Conservation (phyloP, 306 rosid genomes). For the Betula pendula region DNA sequence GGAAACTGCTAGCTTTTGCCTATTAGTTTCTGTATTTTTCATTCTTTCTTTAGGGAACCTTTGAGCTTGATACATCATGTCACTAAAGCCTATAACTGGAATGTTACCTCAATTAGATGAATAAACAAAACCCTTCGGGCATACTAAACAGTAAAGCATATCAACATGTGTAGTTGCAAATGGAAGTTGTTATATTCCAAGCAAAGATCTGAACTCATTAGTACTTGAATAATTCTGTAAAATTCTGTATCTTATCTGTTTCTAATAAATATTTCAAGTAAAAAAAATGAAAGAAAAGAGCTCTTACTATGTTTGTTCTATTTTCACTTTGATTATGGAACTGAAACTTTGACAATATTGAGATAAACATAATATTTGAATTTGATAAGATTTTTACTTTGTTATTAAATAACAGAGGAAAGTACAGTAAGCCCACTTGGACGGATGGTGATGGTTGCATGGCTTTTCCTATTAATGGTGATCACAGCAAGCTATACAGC, state of each 20-base stretch:
- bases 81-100: neutral
- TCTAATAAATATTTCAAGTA: neutral
- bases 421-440: slow-evolving; percentile 68
- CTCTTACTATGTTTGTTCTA: slow-evolving; percentile 13
- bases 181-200: neutral
- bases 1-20: slow-evolving; percentile 35
- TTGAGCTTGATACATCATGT: neutral
- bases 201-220: slow-evolving; percentile 1
- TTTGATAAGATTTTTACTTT: slow-evolving; percentile 27
- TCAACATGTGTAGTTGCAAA: neutral
- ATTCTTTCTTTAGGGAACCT: slow-evolving; percentile 2
- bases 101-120: neutral
- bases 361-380: slow-evolving; percentile 18
- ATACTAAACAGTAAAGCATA: neutral
- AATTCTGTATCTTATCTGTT: neutral
- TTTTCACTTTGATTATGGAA: slow-evolving; percentile 14
- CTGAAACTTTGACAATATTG: slow-evolving; percentile 15
- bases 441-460: slow-evolving; percentile 90
- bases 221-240: neutral
- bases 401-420: slow-evolving; percentile 70
- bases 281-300: slow-evolving; percentile 8
- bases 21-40: slow-evolving; percentile 18
- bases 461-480: slow-evolving; percentile 96
- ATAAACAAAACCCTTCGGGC: neutral
- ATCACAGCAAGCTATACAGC: slow-evolving; percentile 94